phyloP scores from a whole-genome alignment of 2,329 filamentous ascomycete genomes.

The Stemphylium lycopersici region DNA sequence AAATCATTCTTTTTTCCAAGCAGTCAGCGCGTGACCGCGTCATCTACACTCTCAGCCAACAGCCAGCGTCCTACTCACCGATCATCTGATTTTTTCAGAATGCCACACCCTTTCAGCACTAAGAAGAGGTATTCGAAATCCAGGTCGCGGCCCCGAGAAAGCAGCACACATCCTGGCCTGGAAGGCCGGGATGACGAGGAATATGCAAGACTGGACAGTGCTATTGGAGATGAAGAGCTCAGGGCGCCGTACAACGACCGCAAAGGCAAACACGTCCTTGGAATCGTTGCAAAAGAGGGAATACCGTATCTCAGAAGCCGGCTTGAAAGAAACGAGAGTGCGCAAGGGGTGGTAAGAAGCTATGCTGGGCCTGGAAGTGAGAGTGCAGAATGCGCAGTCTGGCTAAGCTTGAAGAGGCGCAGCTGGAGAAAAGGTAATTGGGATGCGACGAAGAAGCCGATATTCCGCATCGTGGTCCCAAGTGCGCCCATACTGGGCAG shows the following conservation, averaged over 20 bases:
- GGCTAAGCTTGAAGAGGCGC: conserved; percentile 21
- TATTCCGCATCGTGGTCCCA: conserved; percentile 21
- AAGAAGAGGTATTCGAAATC: conserved; percentile 37
- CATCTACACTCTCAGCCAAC: conserved; percentile 20
- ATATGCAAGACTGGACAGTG: conserved; percentile 12
- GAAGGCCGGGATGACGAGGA: not conserved
- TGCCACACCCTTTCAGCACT: conserved; percentile 34
- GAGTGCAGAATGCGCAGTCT: conserved; percentile 16
- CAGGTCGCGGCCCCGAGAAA: conserved; percentile 22
- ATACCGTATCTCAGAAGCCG: conserved; percentile 24
- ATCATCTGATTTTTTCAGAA: conserved; percentile 35
- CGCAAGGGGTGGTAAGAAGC: conserved; percentile 22
- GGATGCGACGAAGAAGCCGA: not conserved
- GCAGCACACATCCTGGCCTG: not conserved
- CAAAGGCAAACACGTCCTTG: conserved; percentile 33
- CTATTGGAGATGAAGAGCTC: conserved; percentile 5
- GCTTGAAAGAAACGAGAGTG: conserved; percentile 28
- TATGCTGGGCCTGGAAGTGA: conserved; percentile 5
- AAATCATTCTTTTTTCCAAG: conserved; percentile 29
- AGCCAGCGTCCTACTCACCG: conserved; percentile 25
- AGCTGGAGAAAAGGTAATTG: not conserved
- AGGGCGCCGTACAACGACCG: conserved; percentile 15
- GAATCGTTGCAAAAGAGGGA: conserved; percentile 20
- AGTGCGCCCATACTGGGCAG: not conserved
- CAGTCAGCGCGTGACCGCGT: conserved; percentile 24